Percentiles rank a stretch among this genome's conserved stretches.
Conservation (phyloP, 192 early-diverging fungal species). For the Nowakowskiella sp. region DNA sequence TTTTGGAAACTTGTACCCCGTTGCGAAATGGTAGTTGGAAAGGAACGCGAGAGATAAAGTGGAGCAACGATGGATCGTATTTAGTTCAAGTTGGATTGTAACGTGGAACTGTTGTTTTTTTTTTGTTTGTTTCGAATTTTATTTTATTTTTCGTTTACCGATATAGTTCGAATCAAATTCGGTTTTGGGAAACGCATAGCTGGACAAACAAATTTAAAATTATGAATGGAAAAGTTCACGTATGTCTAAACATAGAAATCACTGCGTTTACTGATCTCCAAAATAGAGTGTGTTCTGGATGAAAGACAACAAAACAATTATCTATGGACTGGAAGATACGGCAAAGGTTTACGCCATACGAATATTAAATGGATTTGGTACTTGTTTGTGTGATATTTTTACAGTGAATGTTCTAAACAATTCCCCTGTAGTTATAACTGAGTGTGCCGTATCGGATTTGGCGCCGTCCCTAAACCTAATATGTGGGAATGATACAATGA, state of each 20-base stretch:
- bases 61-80: constrained; percentile 46
- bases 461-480: too few relatives aligned
- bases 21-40: constrained; percentile 7
- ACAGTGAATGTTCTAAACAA: too few relatives aligned
- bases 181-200: constrained; percentile 44
- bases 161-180: constrained; percentile 20
- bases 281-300: constrained; percentile 48
- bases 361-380: too few relatives aligned
- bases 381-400: too few relatives aligned
- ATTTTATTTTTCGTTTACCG: constrained; percentile 1
- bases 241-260: not conserved
- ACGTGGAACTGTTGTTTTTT: not conserved
- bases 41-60: constrained; percentile 27
- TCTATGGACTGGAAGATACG: constrained; percentile 42
- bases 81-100: constrained; percentile 35
- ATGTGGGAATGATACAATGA: too few relatives aligned
- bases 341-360: constrained; percentile 27
- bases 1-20: constrained; percentile 19
- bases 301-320: constrained; percentile 47
- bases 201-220: constrained; percentile 31
- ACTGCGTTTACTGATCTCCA: not conserved
- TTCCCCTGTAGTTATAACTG: too few relatives aligned
- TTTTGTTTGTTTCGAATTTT: not conserved
- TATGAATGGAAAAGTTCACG: constrained; percentile 25
- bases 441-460: too few relatives aligned